Conservation (phyloP, 1,284 basidiomycete species). For the Apiotrichum siamense region DNA sequence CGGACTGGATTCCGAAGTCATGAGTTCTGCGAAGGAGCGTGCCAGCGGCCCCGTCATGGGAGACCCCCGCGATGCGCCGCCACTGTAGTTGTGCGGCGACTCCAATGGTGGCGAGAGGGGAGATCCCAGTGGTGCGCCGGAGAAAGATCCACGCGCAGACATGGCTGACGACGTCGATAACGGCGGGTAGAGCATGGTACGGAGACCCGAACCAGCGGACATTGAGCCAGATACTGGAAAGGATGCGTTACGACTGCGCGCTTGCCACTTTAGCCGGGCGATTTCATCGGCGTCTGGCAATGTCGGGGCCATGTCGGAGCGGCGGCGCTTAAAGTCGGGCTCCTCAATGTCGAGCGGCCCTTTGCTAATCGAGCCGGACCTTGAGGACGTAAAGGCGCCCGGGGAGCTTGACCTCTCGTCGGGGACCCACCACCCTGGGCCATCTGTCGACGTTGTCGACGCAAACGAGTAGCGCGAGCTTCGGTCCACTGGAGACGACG, state of each 20-base stretch:
- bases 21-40: constrained; percentile 36
- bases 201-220: constrained; percentile 11
- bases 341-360: constrained; percentile 21
- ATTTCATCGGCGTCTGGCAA: constrained; percentile 36
- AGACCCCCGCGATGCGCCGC: constrained; percentile 23
- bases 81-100: constrained; percentile 9
- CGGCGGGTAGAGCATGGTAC: constrained; percentile 26
- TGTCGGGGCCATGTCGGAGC: constrained; percentile 33
- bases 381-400: constrained; percentile 3
- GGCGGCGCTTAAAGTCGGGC: constrained; percentile 33
- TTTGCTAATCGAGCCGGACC: constrained; percentile 4
- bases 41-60: constrained; percentile 36
- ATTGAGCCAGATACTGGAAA: constrained; percentile 22
- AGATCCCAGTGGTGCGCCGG: constrained; percentile 16
- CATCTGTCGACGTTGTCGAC: constrained; percentile 23
- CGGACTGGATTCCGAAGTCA: constrained; percentile 21
- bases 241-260: constrained; percentile 41
- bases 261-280: constrained; percentile 37
- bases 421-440: constrained; percentile 40
- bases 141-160: constrained; percentile 24
- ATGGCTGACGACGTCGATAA: constrained; percentile 17
- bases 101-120: constrained; percentile 11
- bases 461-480: constrained; percentile 39
- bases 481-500: constrained; percentile 33
- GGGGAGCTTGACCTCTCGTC: constrained; percentile 23